Conservation (phyloP, 108 stramenopile species). For the Skeletonema grethae region DNA sequence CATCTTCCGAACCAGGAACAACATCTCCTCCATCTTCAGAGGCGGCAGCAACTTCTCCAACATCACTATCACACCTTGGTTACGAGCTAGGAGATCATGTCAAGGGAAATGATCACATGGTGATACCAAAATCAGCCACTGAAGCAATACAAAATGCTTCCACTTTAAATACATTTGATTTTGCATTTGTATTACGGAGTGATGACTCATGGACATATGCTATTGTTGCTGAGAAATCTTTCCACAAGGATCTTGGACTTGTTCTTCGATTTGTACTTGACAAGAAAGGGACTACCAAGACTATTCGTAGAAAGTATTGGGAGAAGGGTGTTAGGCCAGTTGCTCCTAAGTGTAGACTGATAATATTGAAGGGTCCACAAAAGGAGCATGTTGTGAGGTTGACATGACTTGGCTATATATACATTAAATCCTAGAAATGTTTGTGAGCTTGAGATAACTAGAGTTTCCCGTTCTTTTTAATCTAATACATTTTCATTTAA, state of each 20-base stretch:
- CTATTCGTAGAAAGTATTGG: neutral
- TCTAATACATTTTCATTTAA: neutral
- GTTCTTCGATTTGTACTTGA: slow-evolving; percentile 5
- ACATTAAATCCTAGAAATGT: neutral
- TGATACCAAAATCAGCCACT: neutral
- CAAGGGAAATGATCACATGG: neutral
- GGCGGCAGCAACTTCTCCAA: neutral
- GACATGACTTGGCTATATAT: no score
- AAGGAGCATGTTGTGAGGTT: no score
- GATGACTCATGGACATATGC: neutral
- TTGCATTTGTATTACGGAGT: slow-evolving; percentile 1
- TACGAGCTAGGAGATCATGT: neutral
- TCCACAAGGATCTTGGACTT: slow-evolving; percentile 3
- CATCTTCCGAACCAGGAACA: neutral
- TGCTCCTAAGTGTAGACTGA: neutral
- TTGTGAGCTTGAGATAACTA: neutral
- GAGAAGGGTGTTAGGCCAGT: neutral
- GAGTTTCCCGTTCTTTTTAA: neutral
- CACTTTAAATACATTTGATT: neutral
- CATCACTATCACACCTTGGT: neutral
- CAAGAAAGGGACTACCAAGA: slow-evolving; percentile 1
- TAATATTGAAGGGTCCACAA: no score
- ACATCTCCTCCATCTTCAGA: no score
- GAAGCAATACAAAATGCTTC: slow-evolving; percentile 1
- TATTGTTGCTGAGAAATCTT: neutral